These are phyloP conservation scores for Triticum urartu DNA, from an alignment of 176 grass and related monocot genomes.

Conservation along the genomic window DNA sequence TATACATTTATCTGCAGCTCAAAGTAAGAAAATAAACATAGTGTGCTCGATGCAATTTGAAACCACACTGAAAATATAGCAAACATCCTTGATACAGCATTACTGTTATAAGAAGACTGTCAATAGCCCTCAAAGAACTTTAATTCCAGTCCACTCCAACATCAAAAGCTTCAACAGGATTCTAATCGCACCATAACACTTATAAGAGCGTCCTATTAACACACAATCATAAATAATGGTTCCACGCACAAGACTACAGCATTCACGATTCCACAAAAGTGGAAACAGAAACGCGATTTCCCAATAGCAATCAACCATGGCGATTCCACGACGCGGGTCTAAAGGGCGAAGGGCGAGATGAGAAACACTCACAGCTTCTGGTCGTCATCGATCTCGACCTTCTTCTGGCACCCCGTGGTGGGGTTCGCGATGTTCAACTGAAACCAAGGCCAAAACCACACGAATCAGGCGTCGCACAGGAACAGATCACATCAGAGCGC, in stretches of 20 bases:
- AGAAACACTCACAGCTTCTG: constrained; percentile 84
- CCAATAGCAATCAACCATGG: background rate
- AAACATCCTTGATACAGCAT: background rate
- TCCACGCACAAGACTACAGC: background rate
- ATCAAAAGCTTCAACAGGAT: background rate
- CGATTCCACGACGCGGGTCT: background rate
- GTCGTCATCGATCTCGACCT: constrained; percentile 91
- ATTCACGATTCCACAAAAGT: background rate
- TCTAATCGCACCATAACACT: background rate
- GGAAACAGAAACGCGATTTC: background rate
- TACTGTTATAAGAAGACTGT: background rate
- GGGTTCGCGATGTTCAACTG: constrained; percentile 93
- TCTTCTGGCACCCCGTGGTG: constrained; percentile 98
- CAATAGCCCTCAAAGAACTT: background rate
- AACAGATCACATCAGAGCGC: background rate
- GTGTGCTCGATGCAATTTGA: background rate
- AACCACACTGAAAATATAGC: too few species aligned
- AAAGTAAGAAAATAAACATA: background rate
- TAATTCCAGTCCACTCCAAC: background rate
- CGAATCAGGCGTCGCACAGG: background rate
- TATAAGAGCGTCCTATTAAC: background rate
- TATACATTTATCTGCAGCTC: background rate
- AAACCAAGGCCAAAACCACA: constrained; percentile 3
- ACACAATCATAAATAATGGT: too few species aligned
- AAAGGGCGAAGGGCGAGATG: background rate